Base-by-base conservation (phyloP, 345 rosid genomes). In the Eucalyptus marginata region DNA sequence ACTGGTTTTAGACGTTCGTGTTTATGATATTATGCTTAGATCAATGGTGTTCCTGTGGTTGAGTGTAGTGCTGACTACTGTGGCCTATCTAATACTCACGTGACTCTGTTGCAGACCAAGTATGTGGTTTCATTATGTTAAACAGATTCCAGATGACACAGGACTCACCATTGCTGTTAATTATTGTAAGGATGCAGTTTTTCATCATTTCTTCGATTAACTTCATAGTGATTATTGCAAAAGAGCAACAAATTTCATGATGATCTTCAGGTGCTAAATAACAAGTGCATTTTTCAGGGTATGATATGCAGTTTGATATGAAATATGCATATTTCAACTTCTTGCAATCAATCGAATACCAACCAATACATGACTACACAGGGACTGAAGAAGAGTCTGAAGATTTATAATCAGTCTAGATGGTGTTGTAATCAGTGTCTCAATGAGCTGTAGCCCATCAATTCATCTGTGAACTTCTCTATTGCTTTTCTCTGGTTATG, bases 121-220 rank as follows among this genome's bases (percentile, higher is more conserved):
- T 87, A 96, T 96, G 99, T 96, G 98, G 99, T 97, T 96, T 93
- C 99, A 97, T 94, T 98, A 97, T 91, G 99, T 97, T 66, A 93
- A 96, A 71, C 99, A 97, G 92, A 93, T 88, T 87, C 93, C 97
- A 52, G 98, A 93, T 92, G 95, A 95, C 43, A 87, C 92, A 7
- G 98, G 97, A 87, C 93, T 93, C 88, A 94, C 97, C 6, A 94
- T 96, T 92, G 98, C 99, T 49, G 89, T 96, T 68, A 97, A 96
- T 91, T 96, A 96, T 91, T 97, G 98, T 76, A 76, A 51, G 87
- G 87, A 86, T 31, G 29, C 87, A 86, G 64, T 31, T 22, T 51
- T 52, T 86, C 24, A 20, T n/a, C 47, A 12, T 31, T n/a, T 86
- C 10, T 50, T 86, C 27, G 40, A 40, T 76, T 76, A 40, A 76